Conservation (phyloP, 371 early-diverging fungal genomes). For the Rhizopus arrhizus region DNA sequence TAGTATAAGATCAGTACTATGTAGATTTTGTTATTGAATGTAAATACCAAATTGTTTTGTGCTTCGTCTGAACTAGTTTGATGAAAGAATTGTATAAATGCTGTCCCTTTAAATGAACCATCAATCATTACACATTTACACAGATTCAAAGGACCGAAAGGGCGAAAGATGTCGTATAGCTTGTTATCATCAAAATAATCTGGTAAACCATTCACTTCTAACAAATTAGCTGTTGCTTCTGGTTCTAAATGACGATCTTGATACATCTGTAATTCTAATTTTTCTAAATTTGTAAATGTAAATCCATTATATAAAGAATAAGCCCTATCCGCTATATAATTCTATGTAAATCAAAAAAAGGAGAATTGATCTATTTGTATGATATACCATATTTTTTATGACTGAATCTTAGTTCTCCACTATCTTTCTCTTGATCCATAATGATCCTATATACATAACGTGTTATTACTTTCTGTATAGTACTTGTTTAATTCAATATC, state of each 20-base stretch:
- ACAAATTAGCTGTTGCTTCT: slow-evolving; percentile 30
- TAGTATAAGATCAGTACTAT: slow-evolving; percentile 30
- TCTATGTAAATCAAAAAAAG: slow-evolving; percentile 8
- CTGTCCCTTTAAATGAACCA: slow-evolving; percentile 31
- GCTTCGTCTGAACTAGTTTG: slow-evolving; percentile 35
- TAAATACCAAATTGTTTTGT: slow-evolving; percentile 32
- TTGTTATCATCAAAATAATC: slow-evolving; percentile 31
- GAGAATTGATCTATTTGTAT: not conserved
- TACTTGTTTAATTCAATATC: slow-evolving; percentile 14
- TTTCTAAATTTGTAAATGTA: slow-evolving; percentile 35
- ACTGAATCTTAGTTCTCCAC: slow-evolving; percentile 32
- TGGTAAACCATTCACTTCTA: slow-evolving; percentile 39
- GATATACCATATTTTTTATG: slow-evolving; percentile 31
- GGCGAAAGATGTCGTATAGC: slow-evolving; percentile 43
- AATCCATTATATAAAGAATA: slow-evolving; percentile 44
- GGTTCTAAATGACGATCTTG: slow-evolving; percentile 33
- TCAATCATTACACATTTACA: slow-evolving; percentile 33
- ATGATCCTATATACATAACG: slow-evolving; percentile 21
- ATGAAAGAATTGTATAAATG: slow-evolving; percentile 43
- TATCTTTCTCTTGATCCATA: slow-evolving; percentile 27
- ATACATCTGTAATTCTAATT: slow-evolving; percentile 38
- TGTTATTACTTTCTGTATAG: not conserved
- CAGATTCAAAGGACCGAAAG: slow-evolving; percentile 46
- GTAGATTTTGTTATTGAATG: slow-evolving; percentile 6
- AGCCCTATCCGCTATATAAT: slow-evolving; percentile 35